These are phyloP conservation scores for Russula vinacea DNA, from an alignment of 768 basidiomycete genomes.

Conservation along the genomic window DNA sequence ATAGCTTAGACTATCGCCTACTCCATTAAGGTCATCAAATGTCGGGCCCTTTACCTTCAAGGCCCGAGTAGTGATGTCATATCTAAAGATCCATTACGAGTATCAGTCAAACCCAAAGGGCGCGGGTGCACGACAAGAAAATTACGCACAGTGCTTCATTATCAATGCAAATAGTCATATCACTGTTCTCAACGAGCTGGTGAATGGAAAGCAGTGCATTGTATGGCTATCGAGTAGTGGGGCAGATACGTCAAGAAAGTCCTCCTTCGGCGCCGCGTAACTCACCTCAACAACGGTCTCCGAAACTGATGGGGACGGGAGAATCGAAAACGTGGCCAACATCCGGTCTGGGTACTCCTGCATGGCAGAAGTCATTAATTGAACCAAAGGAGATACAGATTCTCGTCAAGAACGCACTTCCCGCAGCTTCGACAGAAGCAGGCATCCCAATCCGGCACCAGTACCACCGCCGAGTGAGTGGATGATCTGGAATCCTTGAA, in stretches of 20 bases:
- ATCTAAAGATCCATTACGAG: slow-evolving; percentile 42
- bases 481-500: slow-evolving; percentile 89
- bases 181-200: slow-evolving; percentile 86
- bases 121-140: background rate
- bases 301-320: slow-evolving; percentile 55
- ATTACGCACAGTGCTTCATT: slow-evolving; percentile 75
- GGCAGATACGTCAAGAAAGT: background rate
- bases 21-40: slow-evolving; percentile 68
- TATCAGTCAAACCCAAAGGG: background rate
- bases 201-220: slow-evolving; percentile 82
- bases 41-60: slow-evolving; percentile 61
- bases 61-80: slow-evolving; percentile 64
- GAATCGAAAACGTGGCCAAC: slow-evolving; percentile 51
- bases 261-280: background rate
- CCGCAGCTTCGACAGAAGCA: slow-evolving; percentile 76
- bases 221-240: slow-evolving; percentile 55
- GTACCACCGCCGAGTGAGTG: slow-evolving; percentile 93
- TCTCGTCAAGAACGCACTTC: slow-evolving; percentile 48
- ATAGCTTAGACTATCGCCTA: slow-evolving; percentile 35
- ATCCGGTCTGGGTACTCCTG: slow-evolving; percentile 57
- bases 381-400: slow-evolving; percentile 3
- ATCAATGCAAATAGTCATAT: slow-evolving; percentile 80
- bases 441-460: slow-evolving; percentile 79
- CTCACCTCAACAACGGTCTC: slow-evolving; percentile 54
- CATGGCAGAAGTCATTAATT: slow-evolving; percentile 34